A percentile compares a stretch with the other conserved stretches of the same genome.
Conservation (phyloP, 345 rosid genomes). For the Dipteronia dyeriana region DNA sequence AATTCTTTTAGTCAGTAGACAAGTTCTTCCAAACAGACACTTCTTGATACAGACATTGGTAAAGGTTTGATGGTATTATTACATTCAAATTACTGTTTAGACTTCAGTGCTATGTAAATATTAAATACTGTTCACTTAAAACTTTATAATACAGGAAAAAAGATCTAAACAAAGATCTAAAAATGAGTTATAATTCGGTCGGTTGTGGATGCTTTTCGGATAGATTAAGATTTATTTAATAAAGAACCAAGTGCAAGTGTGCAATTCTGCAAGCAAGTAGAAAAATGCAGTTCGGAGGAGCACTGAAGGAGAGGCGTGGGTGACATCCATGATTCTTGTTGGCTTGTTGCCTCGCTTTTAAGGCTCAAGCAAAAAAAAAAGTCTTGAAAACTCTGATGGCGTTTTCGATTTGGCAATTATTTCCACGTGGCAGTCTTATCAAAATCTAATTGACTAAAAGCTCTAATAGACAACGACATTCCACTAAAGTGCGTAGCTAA, state of each 20-base stretch:
- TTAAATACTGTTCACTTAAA: too few relatives aligned
- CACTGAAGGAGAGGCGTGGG: constrained; percentile 18
- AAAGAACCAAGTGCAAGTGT: too few relatives aligned
- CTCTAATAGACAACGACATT: constrained; percentile 4
- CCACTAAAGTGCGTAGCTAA: constrained; percentile 4
- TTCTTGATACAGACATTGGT: too few relatives aligned
- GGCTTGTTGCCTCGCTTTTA: constrained; percentile 20
- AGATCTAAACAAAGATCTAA: not conserved
- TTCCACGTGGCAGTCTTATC: constrained; percentile 33
- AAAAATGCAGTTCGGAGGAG: not conserved
- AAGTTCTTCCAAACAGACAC: too few relatives aligned
- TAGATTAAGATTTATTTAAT: not conserved
- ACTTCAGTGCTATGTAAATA: too few relatives aligned
- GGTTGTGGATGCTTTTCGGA: not conserved
- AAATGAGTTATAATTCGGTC: not conserved
- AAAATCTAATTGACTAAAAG: constrained; percentile 9
- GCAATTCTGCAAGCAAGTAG: not conserved
- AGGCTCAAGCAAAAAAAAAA: not conserved
- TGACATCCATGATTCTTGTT: constrained; percentile 31
- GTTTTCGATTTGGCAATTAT: not conserved
- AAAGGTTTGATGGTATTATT: too few relatives aligned
- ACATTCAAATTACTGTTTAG: too few relatives aligned
- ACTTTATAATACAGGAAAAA: not conserved
- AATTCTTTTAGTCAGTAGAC: too few relatives aligned
- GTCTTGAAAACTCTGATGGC: not conserved